Base-by-base conservation (phyloP, 139 green algal species). In the Picochlorum costavermella region DNA sequence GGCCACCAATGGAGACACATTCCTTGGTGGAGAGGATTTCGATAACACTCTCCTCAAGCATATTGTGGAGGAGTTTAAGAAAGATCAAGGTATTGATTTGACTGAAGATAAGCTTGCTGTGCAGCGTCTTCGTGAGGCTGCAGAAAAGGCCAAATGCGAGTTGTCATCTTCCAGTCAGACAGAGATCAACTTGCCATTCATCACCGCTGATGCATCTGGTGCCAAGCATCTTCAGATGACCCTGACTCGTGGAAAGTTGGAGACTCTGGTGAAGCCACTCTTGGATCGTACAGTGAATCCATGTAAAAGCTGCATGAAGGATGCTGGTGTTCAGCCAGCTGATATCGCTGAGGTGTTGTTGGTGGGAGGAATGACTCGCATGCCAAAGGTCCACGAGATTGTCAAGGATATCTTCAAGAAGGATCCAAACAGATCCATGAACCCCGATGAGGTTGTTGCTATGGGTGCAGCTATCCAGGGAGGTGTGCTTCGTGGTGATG, bases 161-260 rank as follows among this genome's bases (percentile, higher is more conserved):
- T 88, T 99, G 33, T 92, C 80, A 16, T 89, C 76, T 28, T 84
- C 90, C 13, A 74, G 64, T 26, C 79, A 83, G 63, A 98, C 94
- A 14, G 93, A 98, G 64, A 94, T 99, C 80, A 98, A 98, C 81
- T 82, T 99, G 69, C 94, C 94, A 45, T 99, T 99, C 86, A 98
- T 99, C 82, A 99, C 94, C 1, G 94, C 93, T n/a, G 90, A 97
- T 63, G 87, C 81, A 11, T 76, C 71, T 11, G 86, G 86, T 9
- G 74, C 85, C 13, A 72, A 76, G 56, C 73, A 77, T 50, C 25
- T 79, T 40, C 49, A 72, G 50, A 56, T 73, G 49, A 76, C 28
- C 14, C 20, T 81, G 13, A 71, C 74, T 3, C 68, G 75, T 50
- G 75, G 87, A 58, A 96, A 97, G 85, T 82, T 96, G 50, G 91